Evolutionary conservation across 192 early-diverging fungal species (phyloP).

Genomic region (Coemansia sp.): DNA sequence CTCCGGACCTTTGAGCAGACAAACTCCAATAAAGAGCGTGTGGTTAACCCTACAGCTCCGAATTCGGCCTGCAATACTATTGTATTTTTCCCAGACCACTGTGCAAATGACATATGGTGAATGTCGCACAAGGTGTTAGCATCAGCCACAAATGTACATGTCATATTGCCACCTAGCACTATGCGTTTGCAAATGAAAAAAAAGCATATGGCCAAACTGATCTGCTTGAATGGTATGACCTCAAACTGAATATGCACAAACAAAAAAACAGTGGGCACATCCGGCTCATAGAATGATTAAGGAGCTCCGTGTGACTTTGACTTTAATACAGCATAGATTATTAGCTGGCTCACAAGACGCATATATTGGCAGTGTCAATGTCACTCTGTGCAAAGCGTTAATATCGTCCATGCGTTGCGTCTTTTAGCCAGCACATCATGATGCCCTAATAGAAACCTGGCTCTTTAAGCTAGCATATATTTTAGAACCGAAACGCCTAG

Average conservation of each 20-base stretch:
- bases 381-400: neutral
- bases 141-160: neutral
- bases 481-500: neutral
- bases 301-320: slow-evolving; percentile 6
- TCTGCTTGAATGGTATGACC: neutral
- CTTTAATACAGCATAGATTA: slow-evolving; percentile 13
- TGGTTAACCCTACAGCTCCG: neutral
- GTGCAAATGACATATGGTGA: neutral
- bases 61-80: neutral
- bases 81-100: neutral
- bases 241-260: neutral
- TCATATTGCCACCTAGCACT: neutral
- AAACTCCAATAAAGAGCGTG: neutral
- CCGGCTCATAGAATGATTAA: neutral
- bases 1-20: neutral
- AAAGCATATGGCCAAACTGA: neutral
- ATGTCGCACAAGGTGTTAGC: neutral
- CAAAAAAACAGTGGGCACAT: neutral
- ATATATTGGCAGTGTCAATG: slow-evolving; percentile 12
- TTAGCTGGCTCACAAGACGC: slow-evolving; percentile 10
- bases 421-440: neutral
- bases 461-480: neutral
- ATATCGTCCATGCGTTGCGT: neutral
- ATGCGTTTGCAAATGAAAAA: neutral
- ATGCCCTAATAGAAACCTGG: neutral